Evolutionary conservation across 345 rosid genomes (phyloP), one percentile per base, ranked within the genome.

Genomic region (Syzygium grande): DNA sequence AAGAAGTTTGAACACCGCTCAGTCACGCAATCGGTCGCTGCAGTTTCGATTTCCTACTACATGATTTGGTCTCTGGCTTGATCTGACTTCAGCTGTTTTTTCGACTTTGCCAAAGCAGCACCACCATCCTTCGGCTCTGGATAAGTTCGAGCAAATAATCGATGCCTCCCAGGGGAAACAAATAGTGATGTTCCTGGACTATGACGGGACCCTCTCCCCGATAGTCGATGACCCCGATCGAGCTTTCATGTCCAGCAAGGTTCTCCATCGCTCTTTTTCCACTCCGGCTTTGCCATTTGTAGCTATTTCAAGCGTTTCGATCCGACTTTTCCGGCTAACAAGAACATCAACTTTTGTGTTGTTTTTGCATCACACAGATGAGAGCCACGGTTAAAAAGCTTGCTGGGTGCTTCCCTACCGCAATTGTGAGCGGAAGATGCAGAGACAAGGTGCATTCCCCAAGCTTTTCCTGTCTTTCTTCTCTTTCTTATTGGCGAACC

Each of bases 131-230:
- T 97, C 99, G 46, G 99, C 99, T 52, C 54, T 97, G 85, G 95
- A 90, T 22, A 94, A 90, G 96, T 96, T 97, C 55, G 94, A 93
- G 87, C 90, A 92, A 80, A 97, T 97, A 79, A 92, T 90, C 27
- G 92, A 92, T 83, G 94, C 93, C 77, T 95, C 99, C 0, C 88
- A 80, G 86, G 99, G 99, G 86, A 97, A 97, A 88, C 94, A 97
- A 84, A 95, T 97, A 22, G 98, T 95, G 16, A 94, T 97, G 99
- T 97, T 97, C 88, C 91, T 97, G 55, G 99, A 97, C 65, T 97
- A 97, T 34, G 99, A 97, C 63, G 99, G 99, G 65, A 97, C 99
- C 23, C 98, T 97, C 79, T 97, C 99, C 3, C 99, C 99, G 27
- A 97, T 97, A 55, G 99, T 97, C 25, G 94, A 94, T 56, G 96